These are phyloP conservation scores for Sanghuangporus weigelae DNA, from an alignment of 1,284 basidiomycete genomes.

Conservation along the genomic window DNA sequence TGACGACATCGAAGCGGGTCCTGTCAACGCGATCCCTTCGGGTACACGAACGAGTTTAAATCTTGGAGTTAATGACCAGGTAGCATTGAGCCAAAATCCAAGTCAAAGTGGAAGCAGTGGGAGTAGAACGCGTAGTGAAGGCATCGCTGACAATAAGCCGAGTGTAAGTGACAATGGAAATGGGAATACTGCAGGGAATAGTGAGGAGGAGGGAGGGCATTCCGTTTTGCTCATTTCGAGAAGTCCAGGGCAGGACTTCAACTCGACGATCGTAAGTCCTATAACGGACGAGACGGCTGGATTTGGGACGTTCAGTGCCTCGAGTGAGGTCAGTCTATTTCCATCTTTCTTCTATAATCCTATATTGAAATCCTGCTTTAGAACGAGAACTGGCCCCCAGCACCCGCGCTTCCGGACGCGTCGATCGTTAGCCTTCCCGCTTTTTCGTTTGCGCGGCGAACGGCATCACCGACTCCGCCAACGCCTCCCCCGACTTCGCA, in stretches of 20 bases:
- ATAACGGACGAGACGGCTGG: constrained; percentile 7
- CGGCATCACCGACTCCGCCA: not conserved
- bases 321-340: constrained; percentile 1
- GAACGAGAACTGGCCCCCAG: constrained; percentile 2
- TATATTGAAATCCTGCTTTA: not conserved
- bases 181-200: not conserved
- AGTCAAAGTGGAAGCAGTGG: not conserved
- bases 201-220: not conserved
- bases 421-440: constrained; percentile 1
- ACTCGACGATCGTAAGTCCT: constrained; percentile 5
- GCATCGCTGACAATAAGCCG: not conserved
- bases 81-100: not conserved
- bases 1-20: not conserved
- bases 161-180: not conserved
- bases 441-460: not conserved
- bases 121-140: not conserved
- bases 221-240: constrained; percentile 15
- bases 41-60: not conserved
- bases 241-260: constrained; percentile 16
- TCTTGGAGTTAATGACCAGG: not conserved
- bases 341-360: not conserved
- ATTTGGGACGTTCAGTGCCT: not conserved
- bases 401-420: constrained; percentile 5
- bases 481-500: not conserved
- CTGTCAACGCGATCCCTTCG: not conserved